These are phyloP conservation scores for Claviceps capensis DNA, from an alignment of 2,329 filamentous ascomycete genomes.

Conservation along the genomic window DNA sequence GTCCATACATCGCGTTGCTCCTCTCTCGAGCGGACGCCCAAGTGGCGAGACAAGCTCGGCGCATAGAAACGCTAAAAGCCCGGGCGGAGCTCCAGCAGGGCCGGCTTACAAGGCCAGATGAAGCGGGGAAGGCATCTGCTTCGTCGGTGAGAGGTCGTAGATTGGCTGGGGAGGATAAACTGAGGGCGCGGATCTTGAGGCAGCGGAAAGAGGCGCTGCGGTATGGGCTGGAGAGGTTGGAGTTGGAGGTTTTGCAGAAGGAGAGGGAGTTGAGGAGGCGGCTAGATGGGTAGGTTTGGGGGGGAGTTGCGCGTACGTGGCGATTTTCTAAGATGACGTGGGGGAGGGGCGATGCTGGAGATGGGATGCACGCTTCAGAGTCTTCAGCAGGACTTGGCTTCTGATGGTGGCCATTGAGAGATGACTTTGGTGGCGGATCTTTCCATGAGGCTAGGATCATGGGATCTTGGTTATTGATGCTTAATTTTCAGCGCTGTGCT, in stretches of 20 bases:
- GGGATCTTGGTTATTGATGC: too few species aligned
- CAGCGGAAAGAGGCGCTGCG: conserved; percentile 76
- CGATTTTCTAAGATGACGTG: too few species aligned
- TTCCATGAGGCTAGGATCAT: too few species aligned
- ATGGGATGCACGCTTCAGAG: too few species aligned
- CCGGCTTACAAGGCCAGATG: conserved; percentile 26
- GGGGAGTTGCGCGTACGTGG: too few species aligned
- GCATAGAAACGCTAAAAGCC: conserved; percentile 72
- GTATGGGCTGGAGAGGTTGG: conserved; percentile 75
- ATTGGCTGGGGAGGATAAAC: conserved; percentile 39
- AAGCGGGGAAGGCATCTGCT: conserved; percentile 5
- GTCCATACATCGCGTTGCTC: conserved; percentile 69
- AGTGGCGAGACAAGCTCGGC: conserved; percentile 67
- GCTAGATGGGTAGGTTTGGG: conserved; percentile 22
- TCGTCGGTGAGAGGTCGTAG: conserved; percentile 12
- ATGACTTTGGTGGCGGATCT: too few species aligned
- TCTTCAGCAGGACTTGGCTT: too few species aligned
- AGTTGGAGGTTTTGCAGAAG: conserved; percentile 72
- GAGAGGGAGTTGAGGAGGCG: conserved; percentile 44
- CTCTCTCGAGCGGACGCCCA: conserved; percentile 73
- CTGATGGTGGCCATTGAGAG: too few species aligned
- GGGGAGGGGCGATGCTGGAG: too few species aligned
- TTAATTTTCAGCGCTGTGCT: too few species aligned
- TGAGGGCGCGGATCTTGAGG: conserved; percentile 46
- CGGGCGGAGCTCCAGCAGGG: conserved; percentile 76